phyloP scores from a whole-genome alignment of 345 rosid species.

The Corchorus capsularis region DNA sequence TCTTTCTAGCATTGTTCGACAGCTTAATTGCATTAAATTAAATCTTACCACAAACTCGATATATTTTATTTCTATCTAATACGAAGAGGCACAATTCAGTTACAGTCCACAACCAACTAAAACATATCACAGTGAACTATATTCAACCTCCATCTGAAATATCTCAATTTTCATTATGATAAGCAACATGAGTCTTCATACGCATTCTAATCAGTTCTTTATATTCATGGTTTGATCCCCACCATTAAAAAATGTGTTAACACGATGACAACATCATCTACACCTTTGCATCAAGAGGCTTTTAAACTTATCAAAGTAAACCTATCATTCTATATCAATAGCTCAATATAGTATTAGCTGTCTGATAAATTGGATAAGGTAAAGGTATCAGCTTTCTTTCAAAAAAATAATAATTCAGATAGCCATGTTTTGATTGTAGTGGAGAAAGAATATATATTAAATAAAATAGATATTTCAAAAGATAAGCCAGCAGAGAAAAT shows the following conservation, averaged over 20 bases:
- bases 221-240: not conserved
- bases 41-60: not conserved
- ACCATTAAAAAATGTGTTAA: not conserved
- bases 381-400: not conserved
- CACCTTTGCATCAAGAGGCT: not conserved
- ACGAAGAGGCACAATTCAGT: not conserved
- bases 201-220: not conserved
- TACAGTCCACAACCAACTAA: not conserved
- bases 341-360: not conserved
- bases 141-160: not conserved
- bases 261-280: not conserved
- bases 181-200: too few relatives aligned
- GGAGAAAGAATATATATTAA: constrained; percentile 6
- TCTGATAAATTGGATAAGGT: not conserved
- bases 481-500: not conserved
- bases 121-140: not conserved
- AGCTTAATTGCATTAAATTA: not conserved
- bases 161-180: too few relatives aligned
- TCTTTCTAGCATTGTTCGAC: not conserved
- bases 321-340: not conserved
- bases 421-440: not conserved
- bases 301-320: too few relatives aligned
- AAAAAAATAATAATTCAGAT: not conserved
- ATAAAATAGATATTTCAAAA: not conserved
- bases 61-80: not conserved